Conservation (phyloP, 345 rosid species). For the Ailanthus altissimus region DNA sequence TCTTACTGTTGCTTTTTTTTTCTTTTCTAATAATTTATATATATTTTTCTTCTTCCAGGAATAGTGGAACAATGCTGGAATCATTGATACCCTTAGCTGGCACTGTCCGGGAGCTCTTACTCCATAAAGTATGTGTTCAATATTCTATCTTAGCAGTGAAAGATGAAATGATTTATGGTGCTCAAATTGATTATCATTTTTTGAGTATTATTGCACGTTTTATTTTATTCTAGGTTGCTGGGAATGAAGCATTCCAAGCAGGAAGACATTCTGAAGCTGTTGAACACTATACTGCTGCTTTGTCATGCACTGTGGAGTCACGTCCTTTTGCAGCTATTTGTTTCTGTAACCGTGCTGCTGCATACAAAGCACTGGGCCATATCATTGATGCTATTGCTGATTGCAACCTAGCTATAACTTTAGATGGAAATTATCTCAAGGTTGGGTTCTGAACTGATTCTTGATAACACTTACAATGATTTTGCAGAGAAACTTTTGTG, state of each 20-base stretch:
- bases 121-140: constrained; percentile 61
- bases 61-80: constrained; percentile 48
- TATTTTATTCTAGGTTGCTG: constrained; percentile 58
- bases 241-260: constrained; percentile 92
- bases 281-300: constrained; percentile 84
- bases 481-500: neutral
- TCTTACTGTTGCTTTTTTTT: neutral
- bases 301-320: constrained; percentile 76
- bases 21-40: neutral
- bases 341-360: constrained; percentile 97
- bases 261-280: constrained; percentile 88
- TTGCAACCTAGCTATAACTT: constrained; percentile 96
- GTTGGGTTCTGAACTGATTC: constrained; percentile 37
- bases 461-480: neutral
- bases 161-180: neutral
- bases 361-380: constrained; percentile 80
- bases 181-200: neutral
- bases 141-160: neutral
- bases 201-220: constrained; percentile 1
- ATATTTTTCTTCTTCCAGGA: constrained; percentile 34
- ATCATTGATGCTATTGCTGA: constrained; percentile 89
- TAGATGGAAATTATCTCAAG: constrained; percentile 83
- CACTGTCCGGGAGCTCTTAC: constrained; percentile 66
- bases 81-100: constrained; percentile 59
- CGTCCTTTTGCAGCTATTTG: constrained; percentile 93